Base-by-base conservation (phyloP, 1,139 yeast species). In the Insectozyma bohioensis region DNA sequence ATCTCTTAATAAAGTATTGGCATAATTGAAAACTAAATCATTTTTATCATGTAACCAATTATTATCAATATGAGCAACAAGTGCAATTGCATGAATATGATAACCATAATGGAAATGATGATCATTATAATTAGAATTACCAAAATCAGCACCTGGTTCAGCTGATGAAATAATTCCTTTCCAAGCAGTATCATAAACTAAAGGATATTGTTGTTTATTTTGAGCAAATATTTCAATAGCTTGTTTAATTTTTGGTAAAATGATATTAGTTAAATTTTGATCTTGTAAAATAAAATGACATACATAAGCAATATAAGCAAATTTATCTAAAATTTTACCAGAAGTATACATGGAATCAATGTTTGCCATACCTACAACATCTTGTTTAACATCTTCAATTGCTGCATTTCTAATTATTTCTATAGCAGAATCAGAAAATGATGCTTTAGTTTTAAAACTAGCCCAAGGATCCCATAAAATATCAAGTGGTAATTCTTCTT, bases 101-200 rank as follows among this genome's bases (percentile, higher is more conserved):
- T 84, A 84, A 1, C 87, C 86, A 49, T 82, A 84, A 57, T 84
- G 92, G 65, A 84, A 84, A 56, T 84, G 92, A 48, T 84, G 94
- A 48, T 84, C 94, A 48, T 84, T 84, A 52, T 83, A 84, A 49
- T 75, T 79, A 8, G 88, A 70, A 49, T 84, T 84, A 34, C 94
- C 94, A 52, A 79, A 84, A 61, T 84, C 94, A 2, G 79, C 80
- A 12, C 65, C 76, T 1, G 79, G 69, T 1, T 76, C 79, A 0
- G 88, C 85, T 0, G 82, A 71, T 0, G 90, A 81, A 10, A 81
- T 69, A 7, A 84, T 50, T n/a, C 94, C 94, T 49, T 76, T 78
- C 88, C 90, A 84, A 1, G 75, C 64, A 1, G 67, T 64, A 41
- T 84, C 92, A 49, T 82, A 84, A 1, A 68, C 67, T 47, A 84